Evolutionary conservation across 176 grass and related monocot species (phyloP), one percentile per base, ranked within the genome.

Genomic region (Zizania latifolia): DNA sequence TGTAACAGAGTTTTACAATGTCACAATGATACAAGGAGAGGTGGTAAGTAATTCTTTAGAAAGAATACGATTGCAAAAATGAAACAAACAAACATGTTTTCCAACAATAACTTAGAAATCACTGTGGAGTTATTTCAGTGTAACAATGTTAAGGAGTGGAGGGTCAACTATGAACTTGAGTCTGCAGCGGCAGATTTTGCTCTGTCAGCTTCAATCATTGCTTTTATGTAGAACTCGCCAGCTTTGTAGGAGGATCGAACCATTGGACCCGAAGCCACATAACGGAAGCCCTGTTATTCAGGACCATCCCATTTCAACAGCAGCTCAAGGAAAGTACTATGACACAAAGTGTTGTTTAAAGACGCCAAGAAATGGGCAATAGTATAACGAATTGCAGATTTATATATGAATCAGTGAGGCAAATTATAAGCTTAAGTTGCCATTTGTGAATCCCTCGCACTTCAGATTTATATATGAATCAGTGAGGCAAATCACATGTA

Each of bases 161-260:
- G 29, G 32, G n/a, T 36, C 34, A 62, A 10, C 71, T 83, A 87
- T 40, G 22, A 66, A 78, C 30, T 87, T n/a, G 14, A 78, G 0
- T 16, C 40, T 44, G 56, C 75, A 55, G 74, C 58, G 10, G 65
- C 36, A 51, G 65, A 8, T 84, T 82, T 89, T 56, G 35, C 82
- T 45, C 88, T 78, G 26, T 97, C 94, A 21, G 88, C 85, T 83
- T 97, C 94, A 5, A 93, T 97, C 94, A 97, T 93, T 27, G 94
- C 84, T 15, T 93, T 97, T 78, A 97, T 97, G 60, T 97, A 97
- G 74, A 93, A 97, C 57, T 97, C 90, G 28, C 94, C 94, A 4
- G 90, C 90, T 78, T 97, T 97, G 78, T 97, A 97, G 1, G 94
- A 97, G 3, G 94, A 97, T 17, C 94, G 78, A 51, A 97, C 94